A percentile compares a stretch with the other conserved stretches of the same genome.
Evolutionary conservation across 2,329 filamentous ascomycete genomes (phyloP).

Genomic region (Incumbomyces lentus): DNA sequence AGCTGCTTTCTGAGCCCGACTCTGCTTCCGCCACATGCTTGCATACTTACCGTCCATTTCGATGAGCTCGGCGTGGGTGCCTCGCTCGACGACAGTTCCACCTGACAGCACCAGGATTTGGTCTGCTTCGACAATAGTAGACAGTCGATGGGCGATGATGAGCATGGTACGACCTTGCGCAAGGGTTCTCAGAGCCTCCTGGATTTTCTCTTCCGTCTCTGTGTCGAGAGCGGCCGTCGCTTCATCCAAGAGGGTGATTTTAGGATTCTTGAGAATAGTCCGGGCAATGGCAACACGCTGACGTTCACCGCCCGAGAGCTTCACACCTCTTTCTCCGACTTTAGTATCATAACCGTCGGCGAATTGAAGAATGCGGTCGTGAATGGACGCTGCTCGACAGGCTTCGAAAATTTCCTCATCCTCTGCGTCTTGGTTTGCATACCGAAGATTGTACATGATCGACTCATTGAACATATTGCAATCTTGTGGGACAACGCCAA

Average conservation of each 20-base stretch:
- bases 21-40: constrained; percentile 85
- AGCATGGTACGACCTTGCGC: constrained; percentile 81
- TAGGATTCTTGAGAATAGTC: constrained; percentile 83
- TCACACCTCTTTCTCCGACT: constrained; percentile 79
- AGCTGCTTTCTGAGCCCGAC: constrained; percentile 61
- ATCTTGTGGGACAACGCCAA: constrained; percentile 94
- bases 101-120: constrained; percentile 70
- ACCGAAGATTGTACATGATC: constrained; percentile 87
- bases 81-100: constrained; percentile 66
- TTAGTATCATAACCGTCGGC: constrained; percentile 82
- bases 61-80: constrained; percentile 68
- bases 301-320: constrained; percentile 83
- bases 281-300: constrained; percentile 88
- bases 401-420: constrained; percentile 74
- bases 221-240: constrained; percentile 86
- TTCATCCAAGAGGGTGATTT: constrained; percentile 87
- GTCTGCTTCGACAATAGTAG: constrained; percentile 75
- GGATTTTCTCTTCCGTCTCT: constrained; percentile 87
- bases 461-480: constrained; percentile 92
- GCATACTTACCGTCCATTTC: constrained; percentile 59
- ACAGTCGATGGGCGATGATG: constrained; percentile 85
- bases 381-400: constrained; percentile 78
- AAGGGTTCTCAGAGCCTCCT: constrained; percentile 71
- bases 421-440: constrained; percentile 70
- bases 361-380: constrained; percentile 82